phyloP scores from a whole-genome alignment of 768 basidiomycete species.

The Gymnopilus dilepis region DNA sequence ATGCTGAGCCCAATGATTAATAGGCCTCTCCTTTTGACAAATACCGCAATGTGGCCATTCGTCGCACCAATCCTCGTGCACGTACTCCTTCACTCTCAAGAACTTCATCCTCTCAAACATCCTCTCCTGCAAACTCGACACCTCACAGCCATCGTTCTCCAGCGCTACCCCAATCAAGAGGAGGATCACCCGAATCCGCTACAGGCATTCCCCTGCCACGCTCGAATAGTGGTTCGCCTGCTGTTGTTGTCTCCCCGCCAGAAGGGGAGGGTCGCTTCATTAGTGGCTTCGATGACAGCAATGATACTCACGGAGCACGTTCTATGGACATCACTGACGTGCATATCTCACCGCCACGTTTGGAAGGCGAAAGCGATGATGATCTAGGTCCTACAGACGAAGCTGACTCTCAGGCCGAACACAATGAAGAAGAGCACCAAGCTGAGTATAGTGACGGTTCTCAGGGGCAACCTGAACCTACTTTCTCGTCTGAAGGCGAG shows the following conservation, averaged over 20 bases:
- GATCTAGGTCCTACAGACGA: conserved; percentile 16
- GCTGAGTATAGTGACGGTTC: conserved; percentile 25
- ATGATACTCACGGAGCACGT: conserved; percentile 38
- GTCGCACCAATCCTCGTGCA: conserved; percentile 51
- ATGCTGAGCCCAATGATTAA: conserved; percentile 3
- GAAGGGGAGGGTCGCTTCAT: conserved; percentile 27
- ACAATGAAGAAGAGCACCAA: conserved; percentile 8
- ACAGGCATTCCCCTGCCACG: conserved; percentile 56
- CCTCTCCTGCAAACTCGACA: conserved; percentile 69
- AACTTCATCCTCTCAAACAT: conserved; percentile 61
- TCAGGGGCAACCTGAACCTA: conserved; percentile 53
- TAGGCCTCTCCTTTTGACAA: conserved; percentile 68
- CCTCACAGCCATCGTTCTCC: conserved; percentile 61
- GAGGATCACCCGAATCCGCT: conserved; percentile 54
- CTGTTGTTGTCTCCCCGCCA: conserved; percentile 34
- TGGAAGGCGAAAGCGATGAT: conserved; percentile 29
- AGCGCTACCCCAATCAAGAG: conserved; percentile 39
- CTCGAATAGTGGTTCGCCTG: conserved; percentile 56
- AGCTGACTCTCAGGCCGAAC: conserved; percentile 29
- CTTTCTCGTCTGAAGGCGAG: conserved; percentile 74
- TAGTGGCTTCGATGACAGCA: conserved; percentile 31
- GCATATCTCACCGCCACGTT: conserved; percentile 48
- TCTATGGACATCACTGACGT: conserved; percentile 62
- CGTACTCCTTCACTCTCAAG: conserved; percentile 73
- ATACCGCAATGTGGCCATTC: conserved; percentile 65